These are phyloP conservation scores for Talaromyces wortmannii DNA, from an alignment of 495 filamentous ascomycete species.

Conservation along the genomic window DNA sequence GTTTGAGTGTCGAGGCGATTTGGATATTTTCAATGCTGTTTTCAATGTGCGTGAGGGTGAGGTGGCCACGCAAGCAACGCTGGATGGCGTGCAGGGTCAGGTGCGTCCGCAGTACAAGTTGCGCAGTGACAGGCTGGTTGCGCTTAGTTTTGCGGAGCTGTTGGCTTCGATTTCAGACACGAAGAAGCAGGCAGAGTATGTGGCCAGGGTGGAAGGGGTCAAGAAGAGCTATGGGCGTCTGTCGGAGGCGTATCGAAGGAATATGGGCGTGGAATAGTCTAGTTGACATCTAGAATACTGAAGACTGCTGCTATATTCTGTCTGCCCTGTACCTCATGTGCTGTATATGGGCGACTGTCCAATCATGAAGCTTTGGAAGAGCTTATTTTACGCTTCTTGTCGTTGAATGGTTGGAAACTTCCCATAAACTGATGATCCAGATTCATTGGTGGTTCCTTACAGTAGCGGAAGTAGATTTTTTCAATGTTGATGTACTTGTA, in stretches of 20 bases:
- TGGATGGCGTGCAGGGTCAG: neutral
- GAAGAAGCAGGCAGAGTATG: neutral
- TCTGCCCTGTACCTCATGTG: too few relatives aligned
- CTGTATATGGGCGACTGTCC: too few relatives aligned
- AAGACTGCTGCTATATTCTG: too few relatives aligned
- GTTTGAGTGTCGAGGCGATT: slow-evolving; percentile 3
- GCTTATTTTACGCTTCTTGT: too few relatives aligned
- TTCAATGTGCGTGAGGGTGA: slow-evolving; percentile 4
- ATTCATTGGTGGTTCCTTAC: too few relatives aligned
- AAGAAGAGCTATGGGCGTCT: slow-evolving; percentile 4
- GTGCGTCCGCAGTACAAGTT: slow-evolving; percentile 2
- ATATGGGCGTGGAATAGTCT: neutral
- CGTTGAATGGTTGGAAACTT: too few relatives aligned
- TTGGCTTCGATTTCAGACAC: neutral
- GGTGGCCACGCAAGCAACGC: neutral
- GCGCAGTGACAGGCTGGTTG: slow-evolving; percentile 2
- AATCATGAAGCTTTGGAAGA: too few relatives aligned
- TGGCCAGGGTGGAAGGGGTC: neutral
- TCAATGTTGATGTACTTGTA: too few relatives aligned
- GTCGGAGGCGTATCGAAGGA: slow-evolving; percentile 3
- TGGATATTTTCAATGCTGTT: slow-evolving; percentile 6
- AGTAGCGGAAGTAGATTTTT: too few relatives aligned
- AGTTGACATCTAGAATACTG: too few relatives aligned
- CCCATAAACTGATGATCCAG: too few relatives aligned
- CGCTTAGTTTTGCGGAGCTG: slow-evolving; percentile 3